Evolutionary conservation across 163 green algal genomes (phyloP).

Genomic region (Scenedesmus sp.): DNA sequence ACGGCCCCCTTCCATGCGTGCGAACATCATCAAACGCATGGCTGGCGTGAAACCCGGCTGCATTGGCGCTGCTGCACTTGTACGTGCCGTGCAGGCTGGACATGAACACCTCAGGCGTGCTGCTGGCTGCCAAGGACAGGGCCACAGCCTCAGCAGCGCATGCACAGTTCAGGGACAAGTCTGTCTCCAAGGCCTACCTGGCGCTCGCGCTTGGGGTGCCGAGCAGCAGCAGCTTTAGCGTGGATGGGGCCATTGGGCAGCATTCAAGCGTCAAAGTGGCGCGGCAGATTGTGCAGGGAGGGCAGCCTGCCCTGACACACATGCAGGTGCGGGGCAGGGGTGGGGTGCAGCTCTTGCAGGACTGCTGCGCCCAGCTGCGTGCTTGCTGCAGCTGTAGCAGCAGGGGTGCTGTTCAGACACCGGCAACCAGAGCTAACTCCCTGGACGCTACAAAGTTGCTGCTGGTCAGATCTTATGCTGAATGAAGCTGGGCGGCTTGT

Average conservation of each 20-base stretch:
- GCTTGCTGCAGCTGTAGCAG: background rate
- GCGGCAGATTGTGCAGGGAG: constrained; percentile 11
- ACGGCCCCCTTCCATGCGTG: too few species aligned
- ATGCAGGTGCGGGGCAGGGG: constrained; percentile 14
- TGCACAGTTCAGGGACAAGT: constrained; percentile 56
- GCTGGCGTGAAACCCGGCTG: too few species aligned
- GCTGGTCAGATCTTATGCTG: background rate
- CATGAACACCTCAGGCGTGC: constrained; percentile 54
- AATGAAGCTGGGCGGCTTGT: background rate
- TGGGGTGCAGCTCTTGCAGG: background rate
- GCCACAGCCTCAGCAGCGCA: constrained; percentile 15
- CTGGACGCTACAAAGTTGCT: background rate
- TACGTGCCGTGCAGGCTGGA: constrained; percentile 35
- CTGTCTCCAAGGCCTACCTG: constrained; percentile 68
- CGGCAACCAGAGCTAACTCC: too few species aligned
- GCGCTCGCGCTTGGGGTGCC: constrained; percentile 53
- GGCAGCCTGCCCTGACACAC: constrained; percentile 41
- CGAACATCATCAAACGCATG: background rate
- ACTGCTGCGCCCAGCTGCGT: background rate
- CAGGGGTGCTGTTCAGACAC: background rate
- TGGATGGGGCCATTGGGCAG: constrained; percentile 62
- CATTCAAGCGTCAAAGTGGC: constrained; percentile 56
- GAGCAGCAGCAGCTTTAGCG: constrained; percentile 40
- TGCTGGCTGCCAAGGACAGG: constrained; percentile 40
- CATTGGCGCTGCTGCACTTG: too few species aligned